Conservation (phyloP, 345 rosid genomes). For the Syzygium grande region DNA sequence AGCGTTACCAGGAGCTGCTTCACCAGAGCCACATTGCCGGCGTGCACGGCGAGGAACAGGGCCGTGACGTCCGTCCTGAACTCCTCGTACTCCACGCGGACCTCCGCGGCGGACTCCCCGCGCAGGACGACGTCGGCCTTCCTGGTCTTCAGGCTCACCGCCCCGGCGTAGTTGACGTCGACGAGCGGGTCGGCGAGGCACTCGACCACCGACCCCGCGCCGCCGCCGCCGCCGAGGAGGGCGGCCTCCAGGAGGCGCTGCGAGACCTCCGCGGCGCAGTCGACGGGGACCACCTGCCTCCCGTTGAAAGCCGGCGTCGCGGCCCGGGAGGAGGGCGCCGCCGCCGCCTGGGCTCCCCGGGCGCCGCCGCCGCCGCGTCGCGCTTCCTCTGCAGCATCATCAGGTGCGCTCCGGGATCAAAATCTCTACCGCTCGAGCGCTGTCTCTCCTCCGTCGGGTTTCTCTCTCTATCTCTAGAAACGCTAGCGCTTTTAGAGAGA, state of each 20-base stretch:
- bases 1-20: conserved; percentile 67
- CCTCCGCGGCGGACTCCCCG: conserved; percentile 58
- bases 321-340: neutral
- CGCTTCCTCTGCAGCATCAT: conserved; percentile 8
- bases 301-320: conserved; percentile 78
- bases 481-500: neutral
- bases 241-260: conserved; percentile 79
- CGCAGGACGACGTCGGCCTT: conserved; percentile 59
- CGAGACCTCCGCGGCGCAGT: conserved; percentile 77
- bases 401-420: neutral
- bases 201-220: conserved; percentile 48
- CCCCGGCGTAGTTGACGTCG: conserved; percentile 86
- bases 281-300: conserved; percentile 86
- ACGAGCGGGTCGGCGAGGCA: conserved; percentile 61
- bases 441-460: neutral
- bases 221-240: conserved; percentile 62
- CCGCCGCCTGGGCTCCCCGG: neutral
- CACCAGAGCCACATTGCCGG: conserved; percentile 70
- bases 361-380: neutral
- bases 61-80: conserved; percentile 92
- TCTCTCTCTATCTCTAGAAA: conserved; percentile 1
- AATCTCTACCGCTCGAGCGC: neutral
- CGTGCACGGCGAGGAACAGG: conserved; percentile 74
- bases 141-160: conserved; percentile 61
- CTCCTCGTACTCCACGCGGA: conserved; percentile 64